Percentiles rank a stretch among this genome's conserved stretches.
These are phyloP conservation scores for Aspergillus sergii DNA, from an alignment of 2,329 filamentous ascomycete species.

Conservation along the genomic window DNA sequence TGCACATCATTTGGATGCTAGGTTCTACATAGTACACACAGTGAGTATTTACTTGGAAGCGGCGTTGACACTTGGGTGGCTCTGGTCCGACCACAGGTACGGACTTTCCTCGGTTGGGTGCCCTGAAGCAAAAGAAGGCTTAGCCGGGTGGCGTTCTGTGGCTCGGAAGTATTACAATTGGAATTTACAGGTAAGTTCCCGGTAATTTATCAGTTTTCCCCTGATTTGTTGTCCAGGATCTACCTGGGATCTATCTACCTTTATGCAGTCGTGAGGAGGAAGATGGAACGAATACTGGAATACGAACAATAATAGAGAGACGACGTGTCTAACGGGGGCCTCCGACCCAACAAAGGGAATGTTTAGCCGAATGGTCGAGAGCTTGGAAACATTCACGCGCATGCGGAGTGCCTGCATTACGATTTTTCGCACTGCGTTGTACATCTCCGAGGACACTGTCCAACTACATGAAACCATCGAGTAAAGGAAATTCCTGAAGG, in stretches of 20 bases:
- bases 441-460: neutral
- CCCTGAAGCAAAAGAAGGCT: constrained; percentile 1
- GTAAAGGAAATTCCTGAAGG: constrained; percentile 24
- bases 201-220: neutral
- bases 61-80: neutral
- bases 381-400: neutral
- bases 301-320: neutral
- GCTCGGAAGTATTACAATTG: neutral
- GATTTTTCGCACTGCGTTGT: neutral
- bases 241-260: neutral
- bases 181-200: neutral
- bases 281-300: neutral
- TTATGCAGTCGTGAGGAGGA: neutral
- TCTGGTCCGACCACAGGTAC: neutral
- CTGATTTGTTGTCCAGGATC: neutral
- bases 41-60: neutral
- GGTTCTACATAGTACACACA: neutral
- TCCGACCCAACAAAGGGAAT: neutral
- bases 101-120: neutral
- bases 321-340: neutral
- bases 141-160: neutral
- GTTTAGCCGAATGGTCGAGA: neutral
- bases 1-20: neutral
- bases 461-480: constrained; percentile 14
- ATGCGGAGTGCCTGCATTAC: constrained; percentile 1